Conservation (phyloP, 345 rosid species). For the Corchorus olitorius region DNA sequence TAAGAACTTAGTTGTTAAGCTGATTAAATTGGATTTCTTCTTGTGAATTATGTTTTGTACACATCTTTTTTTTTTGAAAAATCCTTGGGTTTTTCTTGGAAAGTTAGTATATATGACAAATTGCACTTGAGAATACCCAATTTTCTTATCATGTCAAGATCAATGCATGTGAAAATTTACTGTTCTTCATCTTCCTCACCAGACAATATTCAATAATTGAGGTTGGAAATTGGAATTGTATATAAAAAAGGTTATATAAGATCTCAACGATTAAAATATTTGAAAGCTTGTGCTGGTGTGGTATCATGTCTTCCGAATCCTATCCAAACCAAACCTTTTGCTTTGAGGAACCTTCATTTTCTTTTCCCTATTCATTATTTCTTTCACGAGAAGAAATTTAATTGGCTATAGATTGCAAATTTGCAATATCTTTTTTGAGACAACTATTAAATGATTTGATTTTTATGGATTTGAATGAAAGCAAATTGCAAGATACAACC, state of each 20-base stretch:
- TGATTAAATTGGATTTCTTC: not conserved
- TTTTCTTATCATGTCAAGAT: not conserved
- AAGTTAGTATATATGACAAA: not conserved
- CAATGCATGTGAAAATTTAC: not conserved
- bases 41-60: not conserved
- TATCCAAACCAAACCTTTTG: not conserved
- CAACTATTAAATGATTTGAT: not conserved
- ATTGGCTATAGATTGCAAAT: not conserved
- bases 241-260: not conserved
- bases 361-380: not conserved
- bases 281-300: not conserved
- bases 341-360: not conserved
- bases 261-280: not conserved
- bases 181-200: not conserved
- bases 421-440: no score
- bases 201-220: not conserved
- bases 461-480: not conserved
- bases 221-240: not conserved
- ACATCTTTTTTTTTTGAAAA: not conserved
- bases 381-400: not conserved
- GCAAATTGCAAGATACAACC: not conserved
- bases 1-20: not conserved
- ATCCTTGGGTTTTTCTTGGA: not conserved
- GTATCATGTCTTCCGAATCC: not conserved
- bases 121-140: not conserved